A percentile compares a stretch with the other conserved stretches of the same genome.
Conservation (phyloP, 2,329 filamentous ascomycete genomes). For the Apiospora pterosperma region DNA sequence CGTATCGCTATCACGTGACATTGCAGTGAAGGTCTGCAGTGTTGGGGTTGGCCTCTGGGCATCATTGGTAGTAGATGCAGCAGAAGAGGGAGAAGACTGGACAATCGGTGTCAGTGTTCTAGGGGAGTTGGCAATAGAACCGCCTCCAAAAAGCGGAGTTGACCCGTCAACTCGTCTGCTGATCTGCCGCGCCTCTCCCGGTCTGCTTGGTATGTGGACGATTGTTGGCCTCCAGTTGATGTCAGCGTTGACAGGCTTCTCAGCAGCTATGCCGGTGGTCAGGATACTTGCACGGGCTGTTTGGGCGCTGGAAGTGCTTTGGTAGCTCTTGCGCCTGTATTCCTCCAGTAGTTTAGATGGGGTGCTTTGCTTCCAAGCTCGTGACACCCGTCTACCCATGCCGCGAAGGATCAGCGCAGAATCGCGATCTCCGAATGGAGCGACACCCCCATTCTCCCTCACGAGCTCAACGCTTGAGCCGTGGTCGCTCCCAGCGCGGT, state of each 20-base stretch:
- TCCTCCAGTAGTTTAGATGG: conserved; percentile 10
- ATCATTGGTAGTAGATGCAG: conserved; percentile 8
- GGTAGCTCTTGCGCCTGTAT: conserved; percentile 20
- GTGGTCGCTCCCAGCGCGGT: conserved; percentile 15
- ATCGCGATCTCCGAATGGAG: background rate
- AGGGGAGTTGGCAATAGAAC: conserved; percentile 20
- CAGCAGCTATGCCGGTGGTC: conserved; percentile 19
- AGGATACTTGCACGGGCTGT: conserved; percentile 28
- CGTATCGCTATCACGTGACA: conserved; percentile 15
- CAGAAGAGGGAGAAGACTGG: background rate
- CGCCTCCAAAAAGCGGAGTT: conserved; percentile 22
- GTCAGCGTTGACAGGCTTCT: conserved; percentile 23
- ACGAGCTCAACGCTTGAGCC: conserved; percentile 15
- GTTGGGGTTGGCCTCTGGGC: conserved; percentile 10
- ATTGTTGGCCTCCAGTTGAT: conserved; percentile 25
- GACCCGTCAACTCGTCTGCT: conserved; percentile 22
- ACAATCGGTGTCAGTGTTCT: conserved; percentile 17
- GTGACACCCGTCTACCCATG: conserved; percentile 21
- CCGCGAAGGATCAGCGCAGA: background rate
- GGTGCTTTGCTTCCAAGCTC: conserved; percentile 22
- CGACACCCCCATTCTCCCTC: background rate
- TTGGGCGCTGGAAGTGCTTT: conserved; percentile 19
- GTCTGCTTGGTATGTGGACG: conserved; percentile 28
- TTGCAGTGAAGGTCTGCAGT: conserved; percentile 7
- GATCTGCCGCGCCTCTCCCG: conserved; percentile 23